Evolutionary conservation across 2,329 filamentous ascomycete species (phyloP).

Genomic region (Sclerotinia minor): DNA sequence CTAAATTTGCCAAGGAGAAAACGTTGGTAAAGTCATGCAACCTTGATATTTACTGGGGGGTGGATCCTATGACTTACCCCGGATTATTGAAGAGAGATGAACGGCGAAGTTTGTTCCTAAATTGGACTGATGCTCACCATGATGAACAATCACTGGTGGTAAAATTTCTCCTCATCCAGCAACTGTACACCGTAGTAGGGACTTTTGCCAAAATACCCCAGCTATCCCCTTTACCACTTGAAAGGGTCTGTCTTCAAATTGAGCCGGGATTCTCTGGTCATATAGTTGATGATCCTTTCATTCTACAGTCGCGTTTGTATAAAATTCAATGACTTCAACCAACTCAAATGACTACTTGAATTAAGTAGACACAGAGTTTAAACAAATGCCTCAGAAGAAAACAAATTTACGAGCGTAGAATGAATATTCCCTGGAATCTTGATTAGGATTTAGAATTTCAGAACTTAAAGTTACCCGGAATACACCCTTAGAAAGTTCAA

Average conservation of each 20-base stretch:
- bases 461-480: too few relatives aligned
- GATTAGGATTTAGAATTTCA: too few relatives aligned
- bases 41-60: not conserved
- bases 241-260: not conserved
- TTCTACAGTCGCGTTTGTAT: too few relatives aligned
- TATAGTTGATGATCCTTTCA: too few relatives aligned
- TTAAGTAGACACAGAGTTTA: too few relatives aligned
- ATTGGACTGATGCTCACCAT: not conserved
- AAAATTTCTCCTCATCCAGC: conserved; percentile 3
- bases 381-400: too few relatives aligned
- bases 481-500: too few relatives aligned
- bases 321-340: too few relatives aligned
- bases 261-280: too few relatives aligned
- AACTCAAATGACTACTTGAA: too few relatives aligned
- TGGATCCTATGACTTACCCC: conserved; percentile 23
- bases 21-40: conserved; percentile 19
- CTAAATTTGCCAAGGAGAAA: conserved; percentile 9
- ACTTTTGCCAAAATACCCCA: not conserved
- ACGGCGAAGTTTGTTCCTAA: not conserved
- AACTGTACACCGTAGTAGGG: conserved; percentile 1
- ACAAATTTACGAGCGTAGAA: too few relatives aligned
- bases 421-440: too few relatives aligned
- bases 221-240: not conserved
- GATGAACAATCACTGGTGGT: conserved; percentile 14
- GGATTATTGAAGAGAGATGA: not conserved